Evolutionary conservation across 2,329 filamentous ascomycete species (phyloP).

Genomic region (Tolypocladium pustulatum): DNA sequence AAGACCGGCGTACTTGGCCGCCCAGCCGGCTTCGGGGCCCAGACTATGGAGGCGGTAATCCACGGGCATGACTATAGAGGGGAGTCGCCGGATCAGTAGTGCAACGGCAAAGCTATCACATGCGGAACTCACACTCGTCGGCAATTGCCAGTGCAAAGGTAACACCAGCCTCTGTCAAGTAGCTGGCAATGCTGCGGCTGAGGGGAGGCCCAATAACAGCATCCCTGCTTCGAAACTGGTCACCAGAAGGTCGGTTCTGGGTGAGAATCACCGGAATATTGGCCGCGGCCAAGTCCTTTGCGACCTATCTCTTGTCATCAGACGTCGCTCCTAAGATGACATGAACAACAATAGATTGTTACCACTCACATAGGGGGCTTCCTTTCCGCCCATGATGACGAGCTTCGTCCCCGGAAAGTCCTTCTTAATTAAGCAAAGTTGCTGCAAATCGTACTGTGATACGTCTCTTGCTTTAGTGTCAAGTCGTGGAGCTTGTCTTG

Average conservation of each 20-base stretch:
- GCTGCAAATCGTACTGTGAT: neutral
- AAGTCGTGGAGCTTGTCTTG: constrained; percentile 6
- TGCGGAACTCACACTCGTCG: neutral
- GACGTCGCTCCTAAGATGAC: neutral
- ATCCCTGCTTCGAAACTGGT: neutral
- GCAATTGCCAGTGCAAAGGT: constrained; percentile 16
- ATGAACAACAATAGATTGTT: neutral
- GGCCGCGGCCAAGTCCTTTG: neutral
- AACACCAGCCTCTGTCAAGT: constrained; percentile 29
- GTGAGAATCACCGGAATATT: neutral
- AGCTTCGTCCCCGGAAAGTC: neutral
- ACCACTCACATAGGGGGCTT: neutral
- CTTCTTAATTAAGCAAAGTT: neutral
- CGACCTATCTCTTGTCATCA: neutral
- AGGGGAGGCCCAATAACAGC: constrained; percentile 31
- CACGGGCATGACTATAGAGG: neutral
- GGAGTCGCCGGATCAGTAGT: neutral
- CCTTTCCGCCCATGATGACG: neutral
- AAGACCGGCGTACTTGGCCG: neutral
- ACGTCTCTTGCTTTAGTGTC: neutral
- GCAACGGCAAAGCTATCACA: neutral
- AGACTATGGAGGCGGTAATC: neutral
- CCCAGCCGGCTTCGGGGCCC: neutral
- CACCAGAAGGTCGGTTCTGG: neutral
- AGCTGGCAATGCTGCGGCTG: constrained; percentile 23